Percentiles rank a stretch among this genome's conserved stretches.
Conservation (phyloP, 2,329 filamentous ascomycete species). For the Tolypocladium endophyticum region DNA sequence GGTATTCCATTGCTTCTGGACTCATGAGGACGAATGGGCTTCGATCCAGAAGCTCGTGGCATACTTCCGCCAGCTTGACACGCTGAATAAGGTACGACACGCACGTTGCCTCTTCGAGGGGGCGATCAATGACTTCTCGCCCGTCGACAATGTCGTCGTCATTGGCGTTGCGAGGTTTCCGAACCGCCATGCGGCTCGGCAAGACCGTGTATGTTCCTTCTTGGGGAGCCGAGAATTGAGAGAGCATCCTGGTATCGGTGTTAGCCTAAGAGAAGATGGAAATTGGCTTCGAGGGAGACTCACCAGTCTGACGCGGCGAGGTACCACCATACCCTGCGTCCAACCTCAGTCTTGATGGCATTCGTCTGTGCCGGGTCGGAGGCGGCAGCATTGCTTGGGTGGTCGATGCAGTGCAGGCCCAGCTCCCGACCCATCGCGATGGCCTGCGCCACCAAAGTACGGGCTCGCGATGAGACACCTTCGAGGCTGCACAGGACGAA, state of each 20-base stretch:
- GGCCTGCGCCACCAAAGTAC: constrained; percentile 17
- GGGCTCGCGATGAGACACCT: constrained; percentile 21
- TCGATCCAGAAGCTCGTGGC: constrained; percentile 22
- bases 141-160: constrained; percentile 23
- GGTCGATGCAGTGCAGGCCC: constrained; percentile 27
- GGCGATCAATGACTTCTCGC: constrained; percentile 16
- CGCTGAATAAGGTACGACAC: constrained; percentile 28
- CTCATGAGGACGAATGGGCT: constrained; percentile 12
- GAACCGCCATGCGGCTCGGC: constrained; percentile 27
- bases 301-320: constrained; percentile 29
- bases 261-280: neutral
- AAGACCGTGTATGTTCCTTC: constrained; percentile 25
- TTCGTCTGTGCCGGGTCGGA: constrained; percentile 11
- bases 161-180: constrained; percentile 26
- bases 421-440: constrained; percentile 22
- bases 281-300: neutral
- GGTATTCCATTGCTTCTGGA: constrained; percentile 20
- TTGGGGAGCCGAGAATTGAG: constrained; percentile 22
- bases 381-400: constrained; percentile 10
- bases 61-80: constrained; percentile 24
- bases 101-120: constrained; percentile 19
- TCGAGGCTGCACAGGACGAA: constrained; percentile 28
- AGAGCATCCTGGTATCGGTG: constrained; percentile 19
- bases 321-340: constrained; percentile 34
- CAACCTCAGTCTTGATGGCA: constrained; percentile 22